Conservation (phyloP, 305 asterid genomes). For the Galium porrigens region DNA sequence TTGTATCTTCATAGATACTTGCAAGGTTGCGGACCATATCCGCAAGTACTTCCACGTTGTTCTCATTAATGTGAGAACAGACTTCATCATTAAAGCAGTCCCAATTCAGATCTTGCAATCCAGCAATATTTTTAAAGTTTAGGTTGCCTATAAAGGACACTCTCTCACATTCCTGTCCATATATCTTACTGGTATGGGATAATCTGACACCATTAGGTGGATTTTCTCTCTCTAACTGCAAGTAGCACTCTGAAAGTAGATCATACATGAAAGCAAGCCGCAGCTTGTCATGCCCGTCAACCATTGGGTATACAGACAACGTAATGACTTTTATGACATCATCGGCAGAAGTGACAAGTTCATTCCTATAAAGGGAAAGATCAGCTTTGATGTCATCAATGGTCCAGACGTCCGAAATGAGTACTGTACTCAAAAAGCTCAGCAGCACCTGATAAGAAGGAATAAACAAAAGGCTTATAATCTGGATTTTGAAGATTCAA, state of each 20-base stretch:
- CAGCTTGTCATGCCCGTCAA: slow-evolving; percentile 70
- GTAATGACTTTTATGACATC: slow-evolving; percentile 47
- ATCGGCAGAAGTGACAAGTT: slow-evolving; percentile 46
- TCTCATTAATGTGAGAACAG: slow-evolving; percentile 53
- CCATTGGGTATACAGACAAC: slow-evolving; percentile 47
- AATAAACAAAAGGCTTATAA: slow-evolving; percentile 9
- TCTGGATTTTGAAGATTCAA: background rate
- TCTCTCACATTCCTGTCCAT: slow-evolving; percentile 59
- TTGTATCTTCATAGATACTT: slow-evolving; percentile 35
- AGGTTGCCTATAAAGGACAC: slow-evolving; percentile 56
- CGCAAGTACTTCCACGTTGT: slow-evolving; percentile 61
- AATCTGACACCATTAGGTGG: slow-evolving; percentile 22
- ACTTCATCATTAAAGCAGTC: slow-evolving; percentile 54
- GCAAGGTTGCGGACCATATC: slow-evolving; percentile 63
- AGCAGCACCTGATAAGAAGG: slow-evolving; percentile 55
- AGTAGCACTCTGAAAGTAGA: slow-evolving; percentile 69
- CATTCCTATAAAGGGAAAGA: slow-evolving; percentile 41
- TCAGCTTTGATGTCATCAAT: slow-evolving; percentile 52
- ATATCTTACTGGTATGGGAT: slow-evolving; percentile 40
- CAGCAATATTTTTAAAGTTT: slow-evolving; percentile 68
- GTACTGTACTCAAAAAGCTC: slow-evolving; percentile 49
- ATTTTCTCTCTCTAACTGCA: slow-evolving; percentile 32
- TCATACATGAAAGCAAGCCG: slow-evolving; percentile 64
- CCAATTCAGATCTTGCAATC: slow-evolving; percentile 54
- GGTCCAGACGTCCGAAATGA: slow-evolving; percentile 65